Evolutionary conservation across 192 early-diverging fungal genomes (phyloP).

Genomic region (Backusella sp.): DNA sequence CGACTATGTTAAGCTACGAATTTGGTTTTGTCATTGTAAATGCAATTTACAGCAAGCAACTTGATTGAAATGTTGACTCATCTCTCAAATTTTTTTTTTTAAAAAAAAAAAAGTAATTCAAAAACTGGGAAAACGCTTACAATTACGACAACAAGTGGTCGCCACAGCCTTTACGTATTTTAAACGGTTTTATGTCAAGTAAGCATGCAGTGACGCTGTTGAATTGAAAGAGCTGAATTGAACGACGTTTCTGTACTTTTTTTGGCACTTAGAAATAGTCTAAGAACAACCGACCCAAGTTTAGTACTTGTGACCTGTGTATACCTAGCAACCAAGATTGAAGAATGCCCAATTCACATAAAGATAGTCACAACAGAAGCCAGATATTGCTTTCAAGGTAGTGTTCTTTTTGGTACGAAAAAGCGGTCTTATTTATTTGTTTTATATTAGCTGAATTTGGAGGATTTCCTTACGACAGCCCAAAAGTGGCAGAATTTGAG

Average conservation of each 20-base stretch:
- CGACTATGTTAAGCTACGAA: constrained; percentile 57
- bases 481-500: constrained; percentile 88
- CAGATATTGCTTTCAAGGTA: constrained; percentile 41
- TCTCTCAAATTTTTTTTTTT: background rate
- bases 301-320: constrained; percentile 80
- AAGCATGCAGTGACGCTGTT: constrained; percentile 29
- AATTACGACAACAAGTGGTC: constrained; percentile 78
- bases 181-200: constrained; percentile 87
- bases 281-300: constrained; percentile 72
- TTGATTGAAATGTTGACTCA: background rate
- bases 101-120: constrained; percentile 61
- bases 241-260: too few relatives aligned
- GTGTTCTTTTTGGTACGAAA: background rate
- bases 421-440: background rate
- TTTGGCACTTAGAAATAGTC: constrained; percentile 60
- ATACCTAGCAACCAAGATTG: constrained; percentile 88
- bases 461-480: constrained; percentile 64
- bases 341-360: constrained; percentile 72
- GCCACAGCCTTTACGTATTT: constrained; percentile 87
- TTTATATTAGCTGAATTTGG: constrained; percentile 38
- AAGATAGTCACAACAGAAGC: constrained; percentile 55
- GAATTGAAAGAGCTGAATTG: background rate
- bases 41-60: background rate
- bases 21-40: constrained; percentile 65
- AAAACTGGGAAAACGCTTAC: constrained; percentile 67